These are phyloP conservation scores for Saturnispora silvae DNA, from an alignment of 805 yeast species.

Conservation along the genomic window DNA sequence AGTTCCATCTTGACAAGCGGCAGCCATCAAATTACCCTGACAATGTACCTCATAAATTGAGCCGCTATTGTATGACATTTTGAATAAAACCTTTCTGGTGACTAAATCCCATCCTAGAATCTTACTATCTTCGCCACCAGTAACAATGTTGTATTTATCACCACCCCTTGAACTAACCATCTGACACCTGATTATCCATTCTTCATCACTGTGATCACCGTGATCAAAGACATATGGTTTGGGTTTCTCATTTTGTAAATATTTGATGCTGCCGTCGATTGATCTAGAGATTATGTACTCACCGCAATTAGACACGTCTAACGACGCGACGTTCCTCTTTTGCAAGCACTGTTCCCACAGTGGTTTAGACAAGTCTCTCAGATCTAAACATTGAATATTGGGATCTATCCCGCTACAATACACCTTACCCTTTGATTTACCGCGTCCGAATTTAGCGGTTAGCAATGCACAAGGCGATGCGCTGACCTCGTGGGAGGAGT, in stretches of 20 bases:
- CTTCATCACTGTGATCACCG: conserved; percentile 43
- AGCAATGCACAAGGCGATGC: conserved; percentile 41
- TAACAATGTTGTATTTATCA: conserved; percentile 24
- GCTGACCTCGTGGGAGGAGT: conserved; percentile 22
- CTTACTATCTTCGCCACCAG: conserved; percentile 57
- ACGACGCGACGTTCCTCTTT: conserved; percentile 45
- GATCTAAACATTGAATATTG: conserved; percentile 47
- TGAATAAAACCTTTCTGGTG: conserved; percentile 35
- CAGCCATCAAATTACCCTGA: conserved; percentile 31
- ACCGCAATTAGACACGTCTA: conserved; percentile 33
- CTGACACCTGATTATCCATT: conserved; percentile 38
- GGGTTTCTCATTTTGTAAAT: conserved; percentile 37
- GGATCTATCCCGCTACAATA: conserved; percentile 66
- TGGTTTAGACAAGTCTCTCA: conserved; percentile 31
- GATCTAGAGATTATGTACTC: conserved; percentile 40
- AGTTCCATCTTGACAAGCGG: conserved; percentile 47
- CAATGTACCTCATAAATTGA: conserved; percentile 51
- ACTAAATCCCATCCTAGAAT: conserved; percentile 52
- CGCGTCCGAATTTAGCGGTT: conserved; percentile 35
- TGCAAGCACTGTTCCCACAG: conserved; percentile 37
- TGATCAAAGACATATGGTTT: conserved; percentile 46
- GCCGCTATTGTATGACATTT: conserved; percentile 52
- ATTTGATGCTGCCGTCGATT: conserved; percentile 44
- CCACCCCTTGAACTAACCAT: conserved; percentile 27
- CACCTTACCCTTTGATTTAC: conserved; percentile 31